Evolutionary conservation across 2,329 filamentous ascomycete species (phyloP), one percentile per base, ranked within the genome.

Genomic region (Colletotrichum euphorbiae): DNA sequence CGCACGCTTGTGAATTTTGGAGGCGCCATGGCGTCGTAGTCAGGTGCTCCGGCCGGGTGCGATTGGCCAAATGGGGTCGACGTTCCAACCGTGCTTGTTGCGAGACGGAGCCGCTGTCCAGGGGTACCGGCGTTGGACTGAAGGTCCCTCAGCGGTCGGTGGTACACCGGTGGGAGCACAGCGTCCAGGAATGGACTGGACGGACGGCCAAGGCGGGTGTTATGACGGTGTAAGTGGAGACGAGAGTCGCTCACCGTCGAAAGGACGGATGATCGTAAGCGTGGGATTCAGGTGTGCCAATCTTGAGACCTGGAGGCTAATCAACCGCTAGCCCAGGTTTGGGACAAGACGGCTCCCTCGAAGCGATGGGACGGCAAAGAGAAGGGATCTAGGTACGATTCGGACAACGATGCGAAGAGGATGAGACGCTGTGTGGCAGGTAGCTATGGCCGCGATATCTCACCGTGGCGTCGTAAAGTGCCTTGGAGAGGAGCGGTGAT

Each of bases 1-100:
- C 84, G 81, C 74, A 81, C 75, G 71, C 80, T 84, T 66, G 79
- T 74, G 70, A 81, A 78, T 71, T 78, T 81, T 54, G 78, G 76
- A 62, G 80, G 80, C 72, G 80, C 77, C 77, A 79, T 79, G 70
- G 62, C 54, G 62, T 50, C 24, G 48, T 55, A 48, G 38, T 64
- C 45, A 58, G 52, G 51, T 52, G 62, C 15, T 67, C 50, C 36
- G 54, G 48, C 50, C 24, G 36, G 66, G 62, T 5, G 66, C 6
- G 33, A 43, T 42, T 38, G 24, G 28, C 62, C 15, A 55, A 54
- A 43, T 50, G 31, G 33, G 62, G 46, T 42, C 11, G 66, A 66
- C n/a, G n/a, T n/a, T 60, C 61, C 40, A 52, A 43, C 65, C 65
- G 65, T 68, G 65, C 61, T 65, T 40, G 19, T 19, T 21, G 21